Percentiles rank a stretch among this genome's conserved stretches.
Conservation (phyloP, 495 filamentous ascomycete genomes). For the Aspergillus coremiiformis region DNA sequence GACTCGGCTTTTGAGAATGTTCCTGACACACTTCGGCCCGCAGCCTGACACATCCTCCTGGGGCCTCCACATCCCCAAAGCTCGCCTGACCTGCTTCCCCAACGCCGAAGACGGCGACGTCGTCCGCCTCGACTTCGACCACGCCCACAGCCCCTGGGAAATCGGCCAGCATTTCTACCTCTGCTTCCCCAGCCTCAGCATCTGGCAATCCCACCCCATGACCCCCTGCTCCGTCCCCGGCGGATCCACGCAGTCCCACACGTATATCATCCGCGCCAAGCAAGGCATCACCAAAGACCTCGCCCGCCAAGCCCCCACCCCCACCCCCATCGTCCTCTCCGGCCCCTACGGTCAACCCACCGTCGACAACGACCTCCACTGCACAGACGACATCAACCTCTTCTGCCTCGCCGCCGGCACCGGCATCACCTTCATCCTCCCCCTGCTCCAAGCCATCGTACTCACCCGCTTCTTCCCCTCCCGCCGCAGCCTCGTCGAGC, state of each 20-base stretch:
- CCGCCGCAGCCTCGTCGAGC: conserved; percentile 36
- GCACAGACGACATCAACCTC: conserved; percentile 43
- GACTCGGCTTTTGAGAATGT: conserved; percentile 41
- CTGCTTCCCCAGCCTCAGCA: conserved; percentile 49
- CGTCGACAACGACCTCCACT: conserved; percentile 19
- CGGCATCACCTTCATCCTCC: conserved; percentile 55
- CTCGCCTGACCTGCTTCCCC: conserved; percentile 38
- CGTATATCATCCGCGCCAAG: conserved; percentile 55
- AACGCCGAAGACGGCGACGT: conserved; percentile 47
- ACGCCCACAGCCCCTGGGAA: conserved; percentile 49
- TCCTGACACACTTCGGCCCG: conserved; percentile 43
- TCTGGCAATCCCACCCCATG: conserved; percentile 65
- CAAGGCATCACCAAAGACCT: conserved; percentile 52
- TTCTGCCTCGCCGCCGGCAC: conserved; percentile 59
- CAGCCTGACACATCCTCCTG: conserved; percentile 21
- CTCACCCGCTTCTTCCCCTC: conserved; percentile 20
- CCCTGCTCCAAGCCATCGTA: conserved; percentile 41
- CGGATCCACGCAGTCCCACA: conserved; percentile 37
- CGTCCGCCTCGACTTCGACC: conserved; percentile 48
- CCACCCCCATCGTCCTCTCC: conserved; percentile 38
- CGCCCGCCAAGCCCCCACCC: conserved; percentile 8
- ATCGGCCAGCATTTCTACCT: conserved; percentile 62
- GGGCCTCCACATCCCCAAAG: conserved; percentile 40
- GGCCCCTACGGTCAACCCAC: conserved; percentile 53
- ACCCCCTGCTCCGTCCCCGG: conserved; percentile 49